Base-by-base conservation (phyloP, 345 rosid genomes). In the Syzygium aromaticum region DNA sequence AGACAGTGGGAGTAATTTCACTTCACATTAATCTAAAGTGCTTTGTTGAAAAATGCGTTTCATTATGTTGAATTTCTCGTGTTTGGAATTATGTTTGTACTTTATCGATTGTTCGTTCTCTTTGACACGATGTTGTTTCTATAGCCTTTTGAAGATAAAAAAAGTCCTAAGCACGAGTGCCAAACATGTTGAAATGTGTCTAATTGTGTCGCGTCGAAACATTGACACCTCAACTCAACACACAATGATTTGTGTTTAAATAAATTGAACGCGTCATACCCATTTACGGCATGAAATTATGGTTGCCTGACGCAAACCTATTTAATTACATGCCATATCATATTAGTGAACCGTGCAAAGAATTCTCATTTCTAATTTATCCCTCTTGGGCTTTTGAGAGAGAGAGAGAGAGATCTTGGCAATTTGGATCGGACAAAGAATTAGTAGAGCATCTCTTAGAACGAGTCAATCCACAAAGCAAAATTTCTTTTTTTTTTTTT, bases 71-170 rank as follows among this genome's bases (percentile, higher is more conserved):
- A 61, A 61, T 61, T 61, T n/a, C 73, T n/a, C 14, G 28, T n/a
- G 27, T n/a, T 8, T 61, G 14, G 43, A 33, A 33, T 33, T 8
- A 16, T 1, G 25, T 33, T 33, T 33, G 43, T 30, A 67, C 17
- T 67, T 16, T 30, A 8, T 6, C 46, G 16, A 17, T 6, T 23
- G 16, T 33, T 16, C 5, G 46, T 67, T 8, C 46, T 67, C 43
- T 67, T 30, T 0, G 12, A 19, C 22, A 10, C 49, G 0, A 3
- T 9, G 25, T 33, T 9, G 13, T 33, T 73, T 19, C 49, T 4
- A 2, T 9, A 33, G 43, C 9, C 7, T 33, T 5, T 1, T 11
- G 80, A 33, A 38, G 46, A 73, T 17, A 7, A 33, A 73, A 33
- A 17, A 17, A 33, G 2, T 73, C 25, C 13, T 17, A 17, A 19